These are phyloP conservation scores for Artemisia tridentata DNA, from an alignment of 129 eudicot species.

Conservation along the genomic window DNA sequence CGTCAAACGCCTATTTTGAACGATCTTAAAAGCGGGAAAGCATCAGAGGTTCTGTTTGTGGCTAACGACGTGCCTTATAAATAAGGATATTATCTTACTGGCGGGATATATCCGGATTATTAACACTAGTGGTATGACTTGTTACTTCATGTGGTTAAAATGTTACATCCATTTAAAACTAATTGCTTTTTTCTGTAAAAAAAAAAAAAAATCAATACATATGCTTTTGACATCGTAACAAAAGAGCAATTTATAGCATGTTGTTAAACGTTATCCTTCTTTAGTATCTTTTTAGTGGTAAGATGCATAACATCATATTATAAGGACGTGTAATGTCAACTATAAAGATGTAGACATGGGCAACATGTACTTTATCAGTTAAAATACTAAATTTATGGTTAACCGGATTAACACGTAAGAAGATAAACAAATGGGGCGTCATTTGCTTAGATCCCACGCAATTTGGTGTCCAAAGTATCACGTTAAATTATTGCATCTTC, in stretches of 20 bases:
- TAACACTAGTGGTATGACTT: too few relatives aligned
- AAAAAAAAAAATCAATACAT: not conserved
- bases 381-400: constrained; percentile 5
- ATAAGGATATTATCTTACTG: too few relatives aligned
- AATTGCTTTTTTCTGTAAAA: too few relatives aligned
- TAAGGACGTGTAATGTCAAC: constrained; percentile 2
- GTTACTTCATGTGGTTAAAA: too few relatives aligned
- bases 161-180: too few relatives aligned
- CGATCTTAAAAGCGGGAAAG: too few relatives aligned
- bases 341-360: not conserved
- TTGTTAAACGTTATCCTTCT: not conserved
- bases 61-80: too few relatives aligned
- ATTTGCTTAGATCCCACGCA: constrained; percentile 23
- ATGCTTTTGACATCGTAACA: not conserved
- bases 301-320: constrained; percentile 9
- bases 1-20: too few relatives aligned
- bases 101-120: too few relatives aligned
- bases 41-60: too few relatives aligned
- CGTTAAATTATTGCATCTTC: constrained; percentile 8
- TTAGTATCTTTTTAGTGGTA: not conserved
- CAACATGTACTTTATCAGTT: constrained; percentile 2
- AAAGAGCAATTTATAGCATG: not conserved
- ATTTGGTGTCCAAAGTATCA: constrained; percentile 10
- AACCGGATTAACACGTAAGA: constrained; percentile 15
- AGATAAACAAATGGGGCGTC: constrained; percentile 4